Evolutionary conservation across 139 green algal species (phyloP).

Genomic region (Chlamydomonas schloesseri): DNA sequence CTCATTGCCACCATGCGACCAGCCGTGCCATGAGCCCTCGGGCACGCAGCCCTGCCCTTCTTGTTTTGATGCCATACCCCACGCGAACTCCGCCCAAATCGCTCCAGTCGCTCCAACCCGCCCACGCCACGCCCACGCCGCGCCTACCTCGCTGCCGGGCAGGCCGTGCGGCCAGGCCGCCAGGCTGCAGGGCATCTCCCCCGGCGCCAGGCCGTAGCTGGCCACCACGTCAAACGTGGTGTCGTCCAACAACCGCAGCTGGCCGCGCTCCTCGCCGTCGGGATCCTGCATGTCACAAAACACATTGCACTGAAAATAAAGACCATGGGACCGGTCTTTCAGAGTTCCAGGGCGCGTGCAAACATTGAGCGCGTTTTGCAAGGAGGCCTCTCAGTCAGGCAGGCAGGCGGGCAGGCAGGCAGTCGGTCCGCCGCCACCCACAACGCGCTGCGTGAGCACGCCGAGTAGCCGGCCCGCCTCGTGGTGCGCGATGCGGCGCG

Average conservation of each 20-base stretch:
- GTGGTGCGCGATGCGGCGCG: slow-evolving; percentile 92
- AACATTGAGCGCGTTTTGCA: too few relatives aligned
- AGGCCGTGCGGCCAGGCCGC: slow-evolving; percentile 23
- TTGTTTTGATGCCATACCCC: too few relatives aligned
- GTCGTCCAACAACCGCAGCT: slow-evolving; percentile 58
- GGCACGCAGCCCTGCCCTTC: too few relatives aligned
- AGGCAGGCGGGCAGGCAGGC: too few relatives aligned
- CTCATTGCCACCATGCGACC: too few relatives aligned
- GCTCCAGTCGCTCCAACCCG: neutral
- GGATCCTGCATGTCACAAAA: slow-evolving; percentile 7
- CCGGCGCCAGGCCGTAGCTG: slow-evolving; percentile 27
- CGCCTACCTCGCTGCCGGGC: neutral
- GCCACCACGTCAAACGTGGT: slow-evolving; percentile 62
- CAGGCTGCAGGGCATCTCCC: slow-evolving; percentile 54
- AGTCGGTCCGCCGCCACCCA: too few relatives aligned
- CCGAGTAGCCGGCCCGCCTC: slow-evolving; percentile 51
- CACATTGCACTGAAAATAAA: too few relatives aligned
- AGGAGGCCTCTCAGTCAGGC: too few relatives aligned
- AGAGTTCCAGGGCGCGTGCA: too few relatives aligned
- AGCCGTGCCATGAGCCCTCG: too few relatives aligned
- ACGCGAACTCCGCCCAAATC: too few relatives aligned
- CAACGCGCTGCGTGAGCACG: slow-evolving; percentile 46
- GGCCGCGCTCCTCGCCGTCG: slow-evolving; percentile 34
- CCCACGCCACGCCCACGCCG: neutral
- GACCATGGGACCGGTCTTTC: too few relatives aligned